Evolutionary conservation across 768 basidiomycete species (phyloP).

Genomic region (Boletus vinaceobasis): DNA sequence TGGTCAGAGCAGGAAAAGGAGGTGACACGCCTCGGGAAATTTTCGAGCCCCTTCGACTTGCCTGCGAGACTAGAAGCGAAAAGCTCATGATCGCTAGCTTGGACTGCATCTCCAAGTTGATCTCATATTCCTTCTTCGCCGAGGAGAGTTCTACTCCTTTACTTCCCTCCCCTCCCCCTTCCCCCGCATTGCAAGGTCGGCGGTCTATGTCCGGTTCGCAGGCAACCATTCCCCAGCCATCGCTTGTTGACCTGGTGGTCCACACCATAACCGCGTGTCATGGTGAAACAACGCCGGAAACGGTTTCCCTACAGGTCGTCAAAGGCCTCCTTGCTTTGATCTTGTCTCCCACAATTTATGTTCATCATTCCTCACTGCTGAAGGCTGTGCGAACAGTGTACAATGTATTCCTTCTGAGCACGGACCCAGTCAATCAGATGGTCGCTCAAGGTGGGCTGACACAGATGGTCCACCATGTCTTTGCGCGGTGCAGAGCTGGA

Average conservation of each 20-base stretch:
- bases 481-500: conserved; percentile 66
- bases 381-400: conserved; percentile 98
- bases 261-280: conserved; percentile 94
- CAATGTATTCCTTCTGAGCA: conserved; percentile 92
- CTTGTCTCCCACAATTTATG: conserved; percentile 78
- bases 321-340: conserved; percentile 90
- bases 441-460: conserved; percentile 97
- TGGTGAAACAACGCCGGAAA: conserved; percentile 80
- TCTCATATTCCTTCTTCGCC: conserved; percentile 95
- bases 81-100: conserved; percentile 95
- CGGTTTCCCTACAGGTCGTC: conserved; percentile 94
- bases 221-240: conserved; percentile 53
- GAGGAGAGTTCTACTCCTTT: conserved; percentile 50
- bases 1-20: conserved; percentile 72
- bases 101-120: conserved; percentile 96
- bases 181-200: conserved; percentile 51
- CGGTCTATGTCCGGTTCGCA: conserved; percentile 45
- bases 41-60: conserved; percentile 92
- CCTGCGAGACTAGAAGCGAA: conserved; percentile 92
- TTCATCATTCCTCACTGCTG: conserved; percentile 93
- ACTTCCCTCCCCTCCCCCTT: conserved; percentile 73
- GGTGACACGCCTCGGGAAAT: conserved; percentile 81
- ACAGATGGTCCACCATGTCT: conserved; percentile 98
- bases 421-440: conserved; percentile 90
- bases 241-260: conserved; percentile 89